Evolutionary conservation across 2,329 filamentous ascomycete genomes (phyloP).

Genomic region (Fusarium floridanum): DNA sequence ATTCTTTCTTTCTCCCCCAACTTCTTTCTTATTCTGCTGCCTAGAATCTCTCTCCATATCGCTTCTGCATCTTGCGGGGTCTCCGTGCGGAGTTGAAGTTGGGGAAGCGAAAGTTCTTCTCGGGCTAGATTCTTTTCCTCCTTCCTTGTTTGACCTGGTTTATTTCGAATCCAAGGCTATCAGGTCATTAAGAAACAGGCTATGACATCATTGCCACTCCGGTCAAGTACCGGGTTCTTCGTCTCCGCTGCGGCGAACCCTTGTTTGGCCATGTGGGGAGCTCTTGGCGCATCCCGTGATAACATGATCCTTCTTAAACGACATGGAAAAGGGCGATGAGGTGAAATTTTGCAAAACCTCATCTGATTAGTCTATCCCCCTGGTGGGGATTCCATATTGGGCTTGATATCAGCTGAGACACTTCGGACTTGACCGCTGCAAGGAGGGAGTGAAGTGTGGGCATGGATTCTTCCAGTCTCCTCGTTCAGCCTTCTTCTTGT

Average conservation of each 20-base stretch:
- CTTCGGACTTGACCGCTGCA: neutral
- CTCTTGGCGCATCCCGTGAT: neutral
- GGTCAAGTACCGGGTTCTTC: neutral
- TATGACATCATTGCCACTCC: neutral
- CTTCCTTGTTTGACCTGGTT: neutral
- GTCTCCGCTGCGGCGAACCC: neutral
- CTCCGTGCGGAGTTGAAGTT: conserved; percentile 8
- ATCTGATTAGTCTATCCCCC: neutral
- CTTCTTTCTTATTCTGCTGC: conserved; percentile 29
- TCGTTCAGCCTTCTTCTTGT: neutral
- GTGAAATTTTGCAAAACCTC: neutral
- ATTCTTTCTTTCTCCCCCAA: neutral
- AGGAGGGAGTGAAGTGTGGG: neutral
- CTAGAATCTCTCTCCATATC: conserved; percentile 12
- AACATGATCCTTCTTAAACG: neutral
- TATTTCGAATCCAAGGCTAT: neutral
- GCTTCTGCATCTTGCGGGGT: conserved; percentile 11
- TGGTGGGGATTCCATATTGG: neutral
- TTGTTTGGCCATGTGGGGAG: neutral
- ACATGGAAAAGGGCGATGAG: neutral
- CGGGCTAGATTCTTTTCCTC: neutral
- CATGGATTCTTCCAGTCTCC: neutral
- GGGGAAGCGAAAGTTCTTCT: neutral
- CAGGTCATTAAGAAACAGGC: neutral
- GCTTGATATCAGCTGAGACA: neutral